Evolutionary conservation across 176 grass and related monocot species (phyloP).

Genomic region (Eremochloa ophiuroides): DNA sequence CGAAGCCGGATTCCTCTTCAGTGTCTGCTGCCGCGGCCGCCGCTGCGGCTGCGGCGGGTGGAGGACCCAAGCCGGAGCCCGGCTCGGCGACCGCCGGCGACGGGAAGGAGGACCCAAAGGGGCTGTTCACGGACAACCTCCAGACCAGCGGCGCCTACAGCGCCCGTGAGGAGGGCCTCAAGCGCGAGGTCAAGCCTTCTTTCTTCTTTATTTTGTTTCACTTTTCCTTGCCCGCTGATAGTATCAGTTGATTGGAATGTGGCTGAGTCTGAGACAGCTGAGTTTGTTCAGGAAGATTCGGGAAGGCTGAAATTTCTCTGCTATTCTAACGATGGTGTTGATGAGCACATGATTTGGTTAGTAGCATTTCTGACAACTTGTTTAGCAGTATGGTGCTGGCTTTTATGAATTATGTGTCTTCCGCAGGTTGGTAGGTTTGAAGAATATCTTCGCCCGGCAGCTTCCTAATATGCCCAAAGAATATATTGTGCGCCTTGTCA

Average conservation of each 20-base stretch:
- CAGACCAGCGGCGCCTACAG: constrained; percentile 94
- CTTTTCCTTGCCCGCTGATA: not conserved
- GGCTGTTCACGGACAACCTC: constrained; percentile 89
- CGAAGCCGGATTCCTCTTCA: constrained; percentile 47
- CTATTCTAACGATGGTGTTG: constrained; percentile 89
- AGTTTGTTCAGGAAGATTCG: constrained; percentile 68
- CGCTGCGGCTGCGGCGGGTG: not conserved
- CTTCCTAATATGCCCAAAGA: constrained; percentile 99
- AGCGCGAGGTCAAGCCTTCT: constrained; percentile 58
- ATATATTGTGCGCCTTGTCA: constrained; percentile 96
- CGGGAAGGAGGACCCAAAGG: constrained; percentile 69
- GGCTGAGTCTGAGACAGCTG: constrained; percentile 15
- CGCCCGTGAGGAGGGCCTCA: constrained; percentile 89
- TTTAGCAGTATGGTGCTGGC: not conserved
- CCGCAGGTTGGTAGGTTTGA: constrained; percentile 93
- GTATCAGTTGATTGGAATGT: not conserved
- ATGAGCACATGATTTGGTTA: constrained; percentile 99
- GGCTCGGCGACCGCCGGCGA: constrained; percentile 35
- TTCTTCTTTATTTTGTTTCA: not conserved
- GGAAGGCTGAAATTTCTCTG: constrained; percentile 85
- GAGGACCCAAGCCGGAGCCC: constrained; percentile 37
- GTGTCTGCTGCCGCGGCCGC: constrained; percentile 15
- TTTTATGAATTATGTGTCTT: constrained; percentile 19
- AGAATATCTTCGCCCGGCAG: constrained; percentile 98
- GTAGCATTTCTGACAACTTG: not conserved